Evolutionary conservation across 1,284 basidiomycete species (phyloP).

Genomic region (Austroboletus novae-zelandiae): DNA sequence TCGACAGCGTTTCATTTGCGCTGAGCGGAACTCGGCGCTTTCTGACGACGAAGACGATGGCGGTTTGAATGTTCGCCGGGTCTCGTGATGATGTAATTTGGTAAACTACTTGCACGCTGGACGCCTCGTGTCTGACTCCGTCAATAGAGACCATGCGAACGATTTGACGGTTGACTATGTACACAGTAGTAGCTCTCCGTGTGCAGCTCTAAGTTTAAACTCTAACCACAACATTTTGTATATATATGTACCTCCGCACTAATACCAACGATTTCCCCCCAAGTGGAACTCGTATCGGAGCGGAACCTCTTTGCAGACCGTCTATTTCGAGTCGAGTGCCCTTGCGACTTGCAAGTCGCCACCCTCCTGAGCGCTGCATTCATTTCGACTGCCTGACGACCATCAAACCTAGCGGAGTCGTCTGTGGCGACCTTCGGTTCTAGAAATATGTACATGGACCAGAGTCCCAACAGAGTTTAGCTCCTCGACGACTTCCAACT

Average conservation of each 20-base stretch:
- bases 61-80: too few relatives aligned
- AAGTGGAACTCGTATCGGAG: background rate
- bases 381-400: constrained; percentile 17
- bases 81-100: too few relatives aligned
- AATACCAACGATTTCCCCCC: background rate
- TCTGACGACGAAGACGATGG: too few relatives aligned
- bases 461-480: constrained; percentile 2
- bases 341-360: constrained; percentile 3
- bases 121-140: too few relatives aligned
- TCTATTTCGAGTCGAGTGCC: constrained; percentile 1
- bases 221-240: background rate
- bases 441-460: background rate
- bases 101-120: too few relatives aligned
- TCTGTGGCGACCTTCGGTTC: constrained; percentile 8
- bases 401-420: constrained; percentile 12
- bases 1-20: constrained; percentile 16
- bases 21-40: background rate
- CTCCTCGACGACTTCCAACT: background rate
- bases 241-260: background rate
- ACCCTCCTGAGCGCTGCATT: background rate
- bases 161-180: background rate
- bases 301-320: background rate
- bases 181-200: too few relatives aligned
- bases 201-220: background rate
- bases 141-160: background rate